A percentile compares a stretch with the other conserved stretches of the same genome.
These are phyloP conservation scores for Scutellaria minor DNA, from an alignment of 257 asterid genomes.

Conservation along the genomic window DNA sequence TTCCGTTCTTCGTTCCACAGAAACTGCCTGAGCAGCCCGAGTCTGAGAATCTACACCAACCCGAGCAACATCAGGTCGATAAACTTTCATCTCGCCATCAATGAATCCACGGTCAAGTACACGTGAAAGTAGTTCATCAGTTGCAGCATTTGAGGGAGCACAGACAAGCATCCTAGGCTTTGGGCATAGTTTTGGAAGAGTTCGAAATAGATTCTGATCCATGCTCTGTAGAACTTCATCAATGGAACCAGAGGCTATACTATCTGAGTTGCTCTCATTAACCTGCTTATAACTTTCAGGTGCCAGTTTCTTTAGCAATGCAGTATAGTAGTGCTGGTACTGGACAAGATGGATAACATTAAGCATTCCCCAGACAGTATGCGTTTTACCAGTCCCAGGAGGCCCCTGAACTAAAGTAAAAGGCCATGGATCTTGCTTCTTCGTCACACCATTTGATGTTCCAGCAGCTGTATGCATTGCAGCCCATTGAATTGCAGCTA, in stretches of 20 bases:
- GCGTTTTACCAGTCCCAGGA: conserved; percentile 99
- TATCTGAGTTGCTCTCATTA: conserved; percentile 72
- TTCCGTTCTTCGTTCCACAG: conserved; percentile 97
- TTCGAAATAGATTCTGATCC: conserved; percentile 97
- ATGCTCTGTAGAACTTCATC: conserved; percentile 98
- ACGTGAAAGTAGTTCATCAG: conserved; percentile 95
- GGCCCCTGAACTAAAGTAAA: conserved; percentile 99
- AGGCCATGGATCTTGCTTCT: conserved; percentile 99
- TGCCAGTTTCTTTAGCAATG: conserved; percentile 92
- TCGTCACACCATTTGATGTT: conserved; percentile 71
- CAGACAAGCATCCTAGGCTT: conserved; percentile 99
- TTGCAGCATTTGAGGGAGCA: conserved; percentile 99
- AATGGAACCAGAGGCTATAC: conserved; percentile 81
- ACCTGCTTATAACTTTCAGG: conserved; percentile 98
- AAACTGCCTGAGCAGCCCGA: conserved; percentile 97
- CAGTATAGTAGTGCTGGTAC: conserved; percentile 98
- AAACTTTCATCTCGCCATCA: conserved; percentile 98
- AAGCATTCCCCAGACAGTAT: conserved; percentile 99
- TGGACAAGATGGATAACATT: conserved; percentile 98
- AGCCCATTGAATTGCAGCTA: conserved; percentile 98
- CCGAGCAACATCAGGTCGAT: conserved; percentile 95
- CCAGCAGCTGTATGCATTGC: conserved; percentile 99
- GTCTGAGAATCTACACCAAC: conserved; percentile 99
- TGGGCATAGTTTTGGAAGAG: conserved; percentile 97
- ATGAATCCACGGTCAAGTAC: conserved; percentile 98